These are phyloP conservation scores for Colletotrichum tropicicola DNA, from an alignment of 2,329 filamentous ascomycete species.

Conservation along the genomic window DNA sequence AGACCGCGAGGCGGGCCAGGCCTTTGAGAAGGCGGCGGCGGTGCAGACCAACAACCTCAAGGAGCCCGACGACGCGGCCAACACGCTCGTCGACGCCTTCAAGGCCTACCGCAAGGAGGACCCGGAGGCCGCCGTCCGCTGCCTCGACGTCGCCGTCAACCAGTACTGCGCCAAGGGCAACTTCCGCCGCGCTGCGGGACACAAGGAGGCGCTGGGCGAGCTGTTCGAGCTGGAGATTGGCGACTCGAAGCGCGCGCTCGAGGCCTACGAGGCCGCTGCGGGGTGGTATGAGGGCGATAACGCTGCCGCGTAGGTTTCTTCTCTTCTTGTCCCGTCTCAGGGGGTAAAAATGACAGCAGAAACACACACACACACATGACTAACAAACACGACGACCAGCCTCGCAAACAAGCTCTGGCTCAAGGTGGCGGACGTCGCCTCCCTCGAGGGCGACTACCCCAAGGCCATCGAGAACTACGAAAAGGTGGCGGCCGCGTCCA, in stretches of 20 bases:
- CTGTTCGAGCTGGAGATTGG: constrained; percentile 84
- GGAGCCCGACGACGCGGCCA: constrained; percentile 92
- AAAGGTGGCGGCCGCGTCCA: constrained; percentile 78
- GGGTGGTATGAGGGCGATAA: constrained; percentile 91
- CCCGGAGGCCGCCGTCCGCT: constrained; percentile 83
- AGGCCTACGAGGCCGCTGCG: constrained; percentile 86
- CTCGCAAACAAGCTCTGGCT: constrained; percentile 94
- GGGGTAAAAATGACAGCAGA: too few species aligned
- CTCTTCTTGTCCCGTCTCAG: too few species aligned
- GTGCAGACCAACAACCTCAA: constrained; percentile 85
- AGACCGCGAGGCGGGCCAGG: constrained; percentile 87
- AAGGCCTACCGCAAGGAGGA: constrained; percentile 91
- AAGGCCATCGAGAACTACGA: constrained; percentile 86
- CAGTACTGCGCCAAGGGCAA: constrained; percentile 92
- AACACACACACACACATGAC: not conserved
- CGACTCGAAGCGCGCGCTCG: constrained; percentile 80
- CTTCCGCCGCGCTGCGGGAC: constrained; percentile 87
- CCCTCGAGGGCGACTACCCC: constrained; percentile 84
- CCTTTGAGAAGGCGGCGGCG: constrained; percentile 86
- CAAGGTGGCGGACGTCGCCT: constrained; percentile 89
- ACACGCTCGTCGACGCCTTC: constrained; percentile 88
- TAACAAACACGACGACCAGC: constrained; percentile 52
- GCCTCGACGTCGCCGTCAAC: constrained; percentile 80
- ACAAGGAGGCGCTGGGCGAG: constrained; percentile 90
- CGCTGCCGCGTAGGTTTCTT: constrained; percentile 75